phyloP scores from a whole-genome alignment of 2,329 filamentous ascomycete species.

The Clarireedia sp. region DNA sequence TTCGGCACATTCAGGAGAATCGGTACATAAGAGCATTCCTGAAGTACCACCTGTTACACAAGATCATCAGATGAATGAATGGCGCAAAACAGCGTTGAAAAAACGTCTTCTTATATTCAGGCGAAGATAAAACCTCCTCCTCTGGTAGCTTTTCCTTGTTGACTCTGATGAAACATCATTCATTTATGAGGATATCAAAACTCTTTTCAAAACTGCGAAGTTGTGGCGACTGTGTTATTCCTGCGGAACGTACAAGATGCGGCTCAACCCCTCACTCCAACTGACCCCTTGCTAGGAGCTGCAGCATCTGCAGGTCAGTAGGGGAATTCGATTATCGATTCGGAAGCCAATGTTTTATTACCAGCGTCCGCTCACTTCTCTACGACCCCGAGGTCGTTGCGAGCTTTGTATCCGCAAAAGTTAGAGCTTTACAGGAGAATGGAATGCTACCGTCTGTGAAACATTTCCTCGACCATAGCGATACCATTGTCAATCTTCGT shows the following conservation, averaged over 20 bases:
- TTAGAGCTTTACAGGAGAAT: conserved; percentile 32
- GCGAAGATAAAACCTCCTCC: background rate
- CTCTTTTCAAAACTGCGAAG: conserved; percentile 34
- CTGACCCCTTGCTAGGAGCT: conserved; percentile 32
- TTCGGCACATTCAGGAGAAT: too few relatives aligned
- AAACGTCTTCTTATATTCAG: background rate
- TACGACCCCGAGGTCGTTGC: conserved; percentile 36
- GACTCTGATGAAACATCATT: conserved; percentile 33
- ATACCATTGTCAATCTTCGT: conserved; percentile 38
- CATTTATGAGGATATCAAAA: conserved; percentile 35
- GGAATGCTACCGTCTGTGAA: conserved; percentile 36
- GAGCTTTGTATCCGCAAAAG: conserved; percentile 33
- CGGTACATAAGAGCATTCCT: too few relatives aligned
- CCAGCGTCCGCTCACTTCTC: conserved; percentile 36
- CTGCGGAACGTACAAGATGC: conserved; percentile 34
- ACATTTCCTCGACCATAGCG: conserved; percentile 38
- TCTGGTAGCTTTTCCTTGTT: conserved; percentile 35
- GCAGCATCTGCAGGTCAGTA: conserved; percentile 33
- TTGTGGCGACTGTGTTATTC: conserved; percentile 37
- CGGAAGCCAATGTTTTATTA: conserved; percentile 36
- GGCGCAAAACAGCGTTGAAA: background rate
- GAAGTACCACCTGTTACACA: background rate
- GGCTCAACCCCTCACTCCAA: conserved; percentile 32
- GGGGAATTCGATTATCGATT: conserved; percentile 39
- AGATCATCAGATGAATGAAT: background rate